phyloP scores from a whole-genome alignment of 768 basidiomycete species.

The Lactifluus piperatus region DNA sequence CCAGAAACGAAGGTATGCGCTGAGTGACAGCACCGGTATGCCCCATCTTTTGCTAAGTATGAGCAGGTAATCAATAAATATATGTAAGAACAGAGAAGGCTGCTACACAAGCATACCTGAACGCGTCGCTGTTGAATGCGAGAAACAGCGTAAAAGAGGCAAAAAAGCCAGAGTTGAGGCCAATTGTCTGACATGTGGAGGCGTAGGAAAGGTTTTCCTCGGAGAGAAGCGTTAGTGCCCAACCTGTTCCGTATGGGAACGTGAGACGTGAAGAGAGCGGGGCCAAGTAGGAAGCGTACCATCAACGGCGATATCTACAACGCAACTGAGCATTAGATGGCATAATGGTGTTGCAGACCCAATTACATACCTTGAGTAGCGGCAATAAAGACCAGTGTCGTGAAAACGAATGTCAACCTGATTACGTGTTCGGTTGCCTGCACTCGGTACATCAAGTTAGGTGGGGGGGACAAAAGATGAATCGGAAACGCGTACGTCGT shows the following conservation, averaged over 20 bases:
- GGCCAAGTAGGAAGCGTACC: slow-evolving; percentile 42
- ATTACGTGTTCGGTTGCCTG: slow-evolving; percentile 77
- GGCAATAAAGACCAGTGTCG: slow-evolving; percentile 85
- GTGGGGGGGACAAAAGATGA: background rate
- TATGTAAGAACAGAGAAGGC: slow-evolving; percentile 1
- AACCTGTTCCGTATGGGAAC: slow-evolving; percentile 35
- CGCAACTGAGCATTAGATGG: slow-evolving; percentile 16
- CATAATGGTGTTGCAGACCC: background rate
- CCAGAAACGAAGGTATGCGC: slow-evolving; percentile 83
- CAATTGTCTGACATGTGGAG: slow-evolving; percentile 96
- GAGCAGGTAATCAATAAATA: background rate
- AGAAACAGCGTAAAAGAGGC: slow-evolving; percentile 96
- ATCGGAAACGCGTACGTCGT: slow-evolving; percentile 46
- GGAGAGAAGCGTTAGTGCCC: slow-evolving; percentile 80
- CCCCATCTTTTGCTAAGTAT: slow-evolving; percentile 62
- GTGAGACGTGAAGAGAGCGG: slow-evolving; percentile 30
- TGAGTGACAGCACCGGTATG: slow-evolving; percentile 59
- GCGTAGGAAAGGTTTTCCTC: slow-evolving; percentile 93
- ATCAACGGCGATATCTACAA: slow-evolving; percentile 90
- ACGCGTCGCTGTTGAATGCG: slow-evolving; percentile 91
- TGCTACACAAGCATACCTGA: slow-evolving; percentile 43
- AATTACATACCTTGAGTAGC: slow-evolving; percentile 83
- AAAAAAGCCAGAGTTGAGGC: slow-evolving; percentile 92
- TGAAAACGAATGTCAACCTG: slow-evolving; percentile 77
- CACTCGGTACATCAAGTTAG: slow-evolving; percentile 7